These are phyloP conservation scores for Cudoniella acicularis DNA, from an alignment of 495 filamentous ascomycete genomes.

Conservation along the genomic window DNA sequence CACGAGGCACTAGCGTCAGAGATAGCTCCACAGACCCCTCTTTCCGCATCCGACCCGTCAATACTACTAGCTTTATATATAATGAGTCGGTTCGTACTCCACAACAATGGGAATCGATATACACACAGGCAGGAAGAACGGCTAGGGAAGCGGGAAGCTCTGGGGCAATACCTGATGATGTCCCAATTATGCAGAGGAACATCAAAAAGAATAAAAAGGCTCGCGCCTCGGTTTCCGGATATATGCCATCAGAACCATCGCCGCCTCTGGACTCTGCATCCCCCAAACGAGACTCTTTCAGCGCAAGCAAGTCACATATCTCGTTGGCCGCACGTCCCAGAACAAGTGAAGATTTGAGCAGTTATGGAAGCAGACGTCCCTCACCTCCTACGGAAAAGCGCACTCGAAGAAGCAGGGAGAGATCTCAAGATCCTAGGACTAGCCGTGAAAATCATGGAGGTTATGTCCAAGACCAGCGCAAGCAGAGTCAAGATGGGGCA, in stretches of 20 bases:
- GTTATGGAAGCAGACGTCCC: background rate
- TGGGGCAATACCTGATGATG: background rate
- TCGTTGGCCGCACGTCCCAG: background rate
- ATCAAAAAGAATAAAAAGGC: conserved; percentile 3
- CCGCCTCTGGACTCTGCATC: background rate
- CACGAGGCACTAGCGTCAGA: background rate
- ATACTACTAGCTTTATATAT: conserved; percentile 7
- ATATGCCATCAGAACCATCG: background rate
- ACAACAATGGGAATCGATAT: conserved; percentile 18
- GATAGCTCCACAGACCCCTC: background rate
- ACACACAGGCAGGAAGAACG: conserved; percentile 11
- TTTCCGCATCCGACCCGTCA: background rate
- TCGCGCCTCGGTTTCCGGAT: conserved; percentile 12
- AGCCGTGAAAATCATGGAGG: background rate
- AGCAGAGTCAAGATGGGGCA: conserved; percentile 7
- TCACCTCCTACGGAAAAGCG: background rate
- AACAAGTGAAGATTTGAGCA: background rate
- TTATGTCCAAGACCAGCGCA: background rate
- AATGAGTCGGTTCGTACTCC: conserved; percentile 12
- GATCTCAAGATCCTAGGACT: background rate
- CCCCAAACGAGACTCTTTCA: conserved; percentile 3
- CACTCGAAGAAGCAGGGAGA: background rate
- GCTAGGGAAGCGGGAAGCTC: background rate
- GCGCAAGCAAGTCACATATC: conserved; percentile 1
- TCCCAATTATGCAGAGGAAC: conserved; percentile 17